These are phyloP conservation scores for Wickerhamia fluorescens DNA, from an alignment of 805 yeast species.

Conservation along the genomic window DNA sequence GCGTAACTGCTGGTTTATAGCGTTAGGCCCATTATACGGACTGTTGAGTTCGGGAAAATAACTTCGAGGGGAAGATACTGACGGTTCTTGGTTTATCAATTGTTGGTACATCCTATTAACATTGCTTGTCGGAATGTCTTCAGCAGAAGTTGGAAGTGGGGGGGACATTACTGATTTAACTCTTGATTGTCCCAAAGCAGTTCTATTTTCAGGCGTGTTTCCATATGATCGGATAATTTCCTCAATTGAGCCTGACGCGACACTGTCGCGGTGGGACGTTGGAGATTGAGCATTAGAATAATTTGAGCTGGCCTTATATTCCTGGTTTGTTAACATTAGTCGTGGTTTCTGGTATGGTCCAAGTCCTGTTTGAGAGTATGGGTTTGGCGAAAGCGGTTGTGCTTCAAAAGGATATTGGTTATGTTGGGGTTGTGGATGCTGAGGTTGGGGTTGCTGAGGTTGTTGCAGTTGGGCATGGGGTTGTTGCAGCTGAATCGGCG, in stretches of 20 bases:
- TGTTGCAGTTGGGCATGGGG: constrained; percentile 4
- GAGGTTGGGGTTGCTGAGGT: no score
- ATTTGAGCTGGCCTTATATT: constrained; percentile 16
- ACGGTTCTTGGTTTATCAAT: constrained; percentile 18
- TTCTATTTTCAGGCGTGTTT: constrained; percentile 8
- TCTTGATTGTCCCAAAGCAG: background rate
- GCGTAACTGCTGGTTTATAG: constrained; percentile 6
- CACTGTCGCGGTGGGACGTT: constrained; percentile 3
- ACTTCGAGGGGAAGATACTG: constrained; percentile 24
- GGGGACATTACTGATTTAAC: background rate
- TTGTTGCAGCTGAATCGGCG: constrained; percentile 3
- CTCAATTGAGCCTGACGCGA: constrained; percentile 12
- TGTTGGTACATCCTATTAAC: constrained; percentile 27
- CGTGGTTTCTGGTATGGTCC: constrained; percentile 26
- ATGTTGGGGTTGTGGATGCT: no score
- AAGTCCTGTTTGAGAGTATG: constrained; percentile 6
- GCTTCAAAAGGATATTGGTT: no score
- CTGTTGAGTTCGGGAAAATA: constrained; percentile 26
- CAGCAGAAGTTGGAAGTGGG: background rate
- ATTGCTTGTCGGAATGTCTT: constrained; percentile 8
- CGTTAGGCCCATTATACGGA: constrained; percentile 3
- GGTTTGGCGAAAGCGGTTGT: constrained; percentile 5
- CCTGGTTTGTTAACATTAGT: constrained; percentile 36
- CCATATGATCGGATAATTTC: constrained; percentile 23
- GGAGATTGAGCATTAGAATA: constrained; percentile 1